Evolutionary conservation across 768 basidiomycete genomes (phyloP).

Genomic region (Rossbeevera mucosa): DNA sequence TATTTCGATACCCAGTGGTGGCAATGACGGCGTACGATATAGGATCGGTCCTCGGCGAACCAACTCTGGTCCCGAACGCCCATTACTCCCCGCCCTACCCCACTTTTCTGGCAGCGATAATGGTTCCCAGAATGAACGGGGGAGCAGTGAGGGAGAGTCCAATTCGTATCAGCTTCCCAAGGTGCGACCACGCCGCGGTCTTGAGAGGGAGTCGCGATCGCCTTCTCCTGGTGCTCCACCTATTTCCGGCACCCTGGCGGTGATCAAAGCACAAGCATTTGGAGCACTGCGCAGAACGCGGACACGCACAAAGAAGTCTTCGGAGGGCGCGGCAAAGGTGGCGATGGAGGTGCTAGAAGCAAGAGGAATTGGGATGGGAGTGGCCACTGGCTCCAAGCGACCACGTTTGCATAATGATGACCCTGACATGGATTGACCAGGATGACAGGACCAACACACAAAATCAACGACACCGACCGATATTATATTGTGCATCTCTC

Average conservation of each 20-base stretch:
- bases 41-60: conserved; percentile 48
- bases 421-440: conserved; percentile 36
- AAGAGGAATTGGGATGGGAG: conserved; percentile 61
- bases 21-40: conserved; percentile 57
- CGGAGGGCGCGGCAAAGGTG: conserved; percentile 67
- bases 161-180: conserved; percentile 39
- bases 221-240: conserved; percentile 44
- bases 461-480: conserved; percentile 16
- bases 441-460: conserved; percentile 11
- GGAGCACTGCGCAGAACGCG: conserved; percentile 79
- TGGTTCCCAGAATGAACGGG: conserved; percentile 47
- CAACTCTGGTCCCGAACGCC: conserved; percentile 46
- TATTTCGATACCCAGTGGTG: conserved; percentile 51
- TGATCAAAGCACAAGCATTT: conserved; percentile 89
- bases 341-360: conserved; percentile 81
- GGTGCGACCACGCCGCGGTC: conserved; percentile 45
- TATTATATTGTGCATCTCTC: conserved; percentile 29
- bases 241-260: conserved; percentile 78
- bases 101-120: conserved; percentile 49
- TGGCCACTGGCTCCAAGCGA: conserved; percentile 34
- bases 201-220: conserved; percentile 44
- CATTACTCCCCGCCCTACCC: conserved; percentile 43
- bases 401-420: conserved; percentile 53
- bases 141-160: conserved; percentile 55
- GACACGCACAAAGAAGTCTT: conserved; percentile 63